phyloP scores from a whole-genome alignment of 331 rosid species.

The Acacia pycnantha region DNA sequence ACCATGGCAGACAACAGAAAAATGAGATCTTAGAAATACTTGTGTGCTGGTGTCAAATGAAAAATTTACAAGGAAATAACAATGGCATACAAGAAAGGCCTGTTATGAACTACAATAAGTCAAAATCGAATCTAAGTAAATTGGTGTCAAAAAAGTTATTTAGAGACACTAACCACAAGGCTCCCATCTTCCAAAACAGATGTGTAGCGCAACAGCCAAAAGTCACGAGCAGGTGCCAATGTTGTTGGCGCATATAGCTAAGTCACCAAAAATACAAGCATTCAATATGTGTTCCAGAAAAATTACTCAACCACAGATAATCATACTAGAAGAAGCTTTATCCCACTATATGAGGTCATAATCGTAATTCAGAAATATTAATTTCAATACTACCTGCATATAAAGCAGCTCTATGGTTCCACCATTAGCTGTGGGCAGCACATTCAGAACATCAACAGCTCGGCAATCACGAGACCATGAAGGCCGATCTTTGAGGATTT shows the following conservation, averaged over 20 bases:
- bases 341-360: not conserved
- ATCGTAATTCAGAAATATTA: not conserved
- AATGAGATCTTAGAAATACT: conserved; percentile 14
- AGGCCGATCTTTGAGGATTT: conserved; percentile 97
- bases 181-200: conserved; percentile 96
- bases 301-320: not conserved
- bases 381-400: conserved; percentile 69
- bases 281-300: not conserved
- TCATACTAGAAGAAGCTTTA: not conserved
- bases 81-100: not conserved
- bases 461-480: conserved; percentile 99
- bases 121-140: not conserved
- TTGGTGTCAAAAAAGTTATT: not conserved
- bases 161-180: conserved; percentile 70
- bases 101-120: conserved; percentile 4
- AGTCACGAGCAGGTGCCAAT: conserved; percentile 96
- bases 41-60: not conserved
- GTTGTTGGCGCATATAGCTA: conserved; percentile 98
- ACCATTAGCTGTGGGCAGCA: conserved; percentile 97
- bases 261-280: conserved; percentile 14
- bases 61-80: conserved; percentile 3
- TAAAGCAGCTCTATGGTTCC: conserved; percentile 99
- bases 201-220: conserved; percentile 96
- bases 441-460: conserved; percentile 93
- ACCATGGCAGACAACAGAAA: conserved; percentile 17